Base-by-base conservation (phyloP, 345 rosid species). In the Camelina hispida region DNA sequence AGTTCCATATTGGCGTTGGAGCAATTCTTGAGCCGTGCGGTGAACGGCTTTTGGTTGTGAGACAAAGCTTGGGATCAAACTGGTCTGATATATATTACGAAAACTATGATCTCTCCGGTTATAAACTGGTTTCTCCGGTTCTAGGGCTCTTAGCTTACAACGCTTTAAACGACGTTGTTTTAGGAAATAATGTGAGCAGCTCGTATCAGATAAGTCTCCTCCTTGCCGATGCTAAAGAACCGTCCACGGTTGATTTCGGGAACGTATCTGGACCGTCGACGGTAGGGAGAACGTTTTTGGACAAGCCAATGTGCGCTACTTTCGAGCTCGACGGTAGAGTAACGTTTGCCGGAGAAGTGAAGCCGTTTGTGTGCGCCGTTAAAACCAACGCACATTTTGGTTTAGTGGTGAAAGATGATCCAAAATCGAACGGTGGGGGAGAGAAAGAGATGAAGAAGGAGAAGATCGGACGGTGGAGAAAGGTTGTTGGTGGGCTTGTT, bases 131-230 rank as follows among this genome's bases (percentile, higher is more conserved):
- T 9, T 90, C 98, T 3, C 96, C 96, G 1, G 85, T 94, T 59
- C 59, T 94, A 71, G 97, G 96, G 77, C 91, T 94, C 47, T 56
- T 85, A 57, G 97, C 96, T 75, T 91, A 91, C 48, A 91, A 90
- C 69, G 85, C 82, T 0, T 82, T 81, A 4, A 77, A 62, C 34
- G 81, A 82, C 20, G 73, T 63, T 35, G 15, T n/a, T 10, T 53
- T 69, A 5, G 67, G 72, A 9, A 84, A 78, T 54, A 77, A 20
- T 18, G 10, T 72, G 47, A 69, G 81, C 48, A 82, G 82, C 73
- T 84, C 92, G 32, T 87, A 82, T 62, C 88, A 90, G 80, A 76
- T 94, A 23, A 85, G 75, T 63, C 84, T 94, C 40, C 75, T 72
- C 1, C 75, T 91, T 0, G 66, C 73, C n/a, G 75, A 13, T 40